Percentiles rank a stretch among this genome's conserved stretches.
phyloP scores from a whole-genome alignment of 805 yeast species.

The Kluyveromyces lactis region DNA sequence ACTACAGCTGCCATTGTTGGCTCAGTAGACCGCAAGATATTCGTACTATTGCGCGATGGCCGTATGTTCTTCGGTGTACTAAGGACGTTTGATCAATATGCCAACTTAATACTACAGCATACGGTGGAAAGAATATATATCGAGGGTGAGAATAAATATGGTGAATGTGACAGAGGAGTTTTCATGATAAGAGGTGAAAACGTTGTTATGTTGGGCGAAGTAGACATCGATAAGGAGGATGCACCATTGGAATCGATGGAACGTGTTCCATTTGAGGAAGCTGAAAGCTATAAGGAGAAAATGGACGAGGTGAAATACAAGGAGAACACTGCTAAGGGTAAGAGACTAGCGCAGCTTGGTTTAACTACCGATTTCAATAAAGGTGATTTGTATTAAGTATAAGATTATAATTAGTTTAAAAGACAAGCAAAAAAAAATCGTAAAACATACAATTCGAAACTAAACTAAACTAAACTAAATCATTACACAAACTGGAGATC shows the following conservation, averaged over 20 bases:
- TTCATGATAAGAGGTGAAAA: conserved; percentile 93
- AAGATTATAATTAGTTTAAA: background rate
- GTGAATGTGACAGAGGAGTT: conserved; percentile 72
- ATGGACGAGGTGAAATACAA: conserved; percentile 29
- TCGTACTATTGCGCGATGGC: conserved; percentile 85
- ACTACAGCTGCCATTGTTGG: conserved; percentile 89
- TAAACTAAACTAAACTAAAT: background rate
- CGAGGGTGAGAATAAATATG: conserved; percentile 47
- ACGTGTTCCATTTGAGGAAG: conserved; percentile 54
- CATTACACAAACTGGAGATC: no score
- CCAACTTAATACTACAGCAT: conserved; percentile 87
- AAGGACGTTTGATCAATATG: conserved; percentile 91
- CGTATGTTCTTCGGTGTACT: conserved; percentile 79
- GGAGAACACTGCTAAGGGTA: conserved; percentile 38
- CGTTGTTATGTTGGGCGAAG: conserved; percentile 87
- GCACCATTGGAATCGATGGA: conserved; percentile 48
- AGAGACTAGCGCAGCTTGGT: conserved; percentile 44
- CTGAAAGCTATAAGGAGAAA: conserved; percentile 37
- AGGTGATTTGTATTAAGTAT: conserved; percentile 41
- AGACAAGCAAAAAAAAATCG: background rate
- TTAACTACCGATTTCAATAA: conserved; percentile 48
- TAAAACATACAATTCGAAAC: background rate
- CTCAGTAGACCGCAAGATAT: conserved; percentile 72
- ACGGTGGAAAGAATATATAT: conserved; percentile 78
- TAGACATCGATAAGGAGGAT: conserved; percentile 83